Conservation (phyloP, 768 basidiomycete genomes). For the Podaxis sp. region DNA sequence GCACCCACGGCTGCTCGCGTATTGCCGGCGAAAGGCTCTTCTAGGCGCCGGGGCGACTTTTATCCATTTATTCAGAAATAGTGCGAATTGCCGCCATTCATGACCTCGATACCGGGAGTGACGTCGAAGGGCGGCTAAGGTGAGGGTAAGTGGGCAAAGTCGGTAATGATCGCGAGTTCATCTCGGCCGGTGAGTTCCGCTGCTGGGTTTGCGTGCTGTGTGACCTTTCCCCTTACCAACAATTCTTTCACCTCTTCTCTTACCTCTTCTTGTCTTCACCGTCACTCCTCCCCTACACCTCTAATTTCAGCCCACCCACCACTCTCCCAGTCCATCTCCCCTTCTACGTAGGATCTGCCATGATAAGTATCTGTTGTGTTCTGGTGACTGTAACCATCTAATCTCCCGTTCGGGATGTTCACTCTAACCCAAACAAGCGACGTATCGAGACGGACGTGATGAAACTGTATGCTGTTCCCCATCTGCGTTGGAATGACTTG, state of each 20-base stretch:
- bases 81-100: neutral
- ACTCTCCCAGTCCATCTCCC: neutral
- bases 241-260: neutral
- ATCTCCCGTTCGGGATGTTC: conserved; percentile 26
- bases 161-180: conserved; percentile 2
- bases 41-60: neutral
- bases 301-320: neutral
- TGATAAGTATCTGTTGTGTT: conserved; percentile 16
- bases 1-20: neutral
- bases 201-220: conserved; percentile 6
- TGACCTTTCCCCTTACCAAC: conserved; percentile 7
- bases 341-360: neutral
- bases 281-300: neutral
- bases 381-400: neutral
- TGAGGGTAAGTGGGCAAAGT: neutral
- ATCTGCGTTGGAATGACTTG: neutral
- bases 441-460: conserved; percentile 99
- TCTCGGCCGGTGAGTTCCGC: conserved; percentile 15
- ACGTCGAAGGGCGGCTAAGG: neutral
- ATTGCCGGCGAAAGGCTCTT: neutral
- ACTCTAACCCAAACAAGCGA: conserved; percentile 85
- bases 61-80: neutral
- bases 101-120: neutral
- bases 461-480: conserved; percentile 76
- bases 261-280: neutral